Conservation (phyloP, 306 rosid genomes). For the Bauhinia variegata region DNA sequence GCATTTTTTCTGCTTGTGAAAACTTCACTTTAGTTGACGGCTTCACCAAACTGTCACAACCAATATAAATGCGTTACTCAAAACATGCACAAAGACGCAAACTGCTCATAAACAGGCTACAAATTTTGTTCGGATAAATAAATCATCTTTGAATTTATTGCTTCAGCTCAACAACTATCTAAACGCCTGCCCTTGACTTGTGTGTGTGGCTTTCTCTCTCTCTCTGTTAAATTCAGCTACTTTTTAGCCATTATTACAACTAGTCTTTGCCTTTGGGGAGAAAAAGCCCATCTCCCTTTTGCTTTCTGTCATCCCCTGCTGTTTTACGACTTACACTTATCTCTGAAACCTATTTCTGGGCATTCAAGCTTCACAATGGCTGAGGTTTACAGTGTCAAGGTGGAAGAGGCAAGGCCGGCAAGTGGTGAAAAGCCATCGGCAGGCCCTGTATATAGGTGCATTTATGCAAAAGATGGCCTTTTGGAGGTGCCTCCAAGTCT, state of each 20-base stretch:
- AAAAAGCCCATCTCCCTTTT: neutral
- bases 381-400: constrained; percentile 58
- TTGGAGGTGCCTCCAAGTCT: constrained; percentile 57
- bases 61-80: constrained; percentile 46
- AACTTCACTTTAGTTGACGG: neutral
- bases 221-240: constrained; percentile 20
- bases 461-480: constrained; percentile 79
- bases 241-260: neutral
- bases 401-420: constrained; percentile 63
- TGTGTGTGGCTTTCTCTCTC: neutral
- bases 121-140: constrained; percentile 32
- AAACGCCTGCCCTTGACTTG: neutral
- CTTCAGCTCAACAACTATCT: constrained; percentile 54
- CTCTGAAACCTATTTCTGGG: constrained; percentile 13
- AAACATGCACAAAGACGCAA: constrained; percentile 9
- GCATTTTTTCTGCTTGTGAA: too few relatives aligned
- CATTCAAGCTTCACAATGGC: constrained; percentile 43
- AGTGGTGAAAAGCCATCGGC: constrained; percentile 59
- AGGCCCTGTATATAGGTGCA: constrained; percentile 80
- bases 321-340: neutral
- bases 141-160: constrained; percentile 50
- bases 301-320: too few relatives aligned
- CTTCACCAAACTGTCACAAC: constrained; percentile 55
- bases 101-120: constrained; percentile 35
- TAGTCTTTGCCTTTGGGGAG: neutral